phyloP scores from a whole-genome alignment of 2,329 filamentous ascomycete genomes.

The Hymenoscyphus albidus region DNA sequence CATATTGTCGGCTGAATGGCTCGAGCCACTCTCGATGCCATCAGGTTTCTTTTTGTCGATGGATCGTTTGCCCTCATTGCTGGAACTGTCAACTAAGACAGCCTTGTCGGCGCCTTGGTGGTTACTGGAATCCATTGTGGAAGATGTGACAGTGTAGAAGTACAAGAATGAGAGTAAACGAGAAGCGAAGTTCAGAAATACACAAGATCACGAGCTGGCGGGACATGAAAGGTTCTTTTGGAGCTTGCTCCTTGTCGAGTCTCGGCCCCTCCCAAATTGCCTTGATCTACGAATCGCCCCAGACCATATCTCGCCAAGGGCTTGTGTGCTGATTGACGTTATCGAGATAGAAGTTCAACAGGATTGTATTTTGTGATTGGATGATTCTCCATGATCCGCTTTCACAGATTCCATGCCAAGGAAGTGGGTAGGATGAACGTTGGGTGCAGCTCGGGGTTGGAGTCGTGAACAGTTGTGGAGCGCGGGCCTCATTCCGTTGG shows the following conservation, averaged over 20 bases:
- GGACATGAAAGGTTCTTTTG: background rate
- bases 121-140: background rate
- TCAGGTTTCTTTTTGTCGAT: background rate
- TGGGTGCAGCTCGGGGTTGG: background rate
- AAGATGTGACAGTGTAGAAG: background rate
- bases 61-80: background rate
- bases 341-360: background rate
- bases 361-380: background rate
- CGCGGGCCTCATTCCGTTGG: background rate
- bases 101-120: background rate
- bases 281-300: background rate
- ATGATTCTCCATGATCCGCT: background rate
- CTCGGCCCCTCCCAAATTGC: background rate
- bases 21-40: background rate
- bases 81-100: background rate
- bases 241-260: background rate
- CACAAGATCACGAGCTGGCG: background rate
- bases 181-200: background rate
- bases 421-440: background rate
- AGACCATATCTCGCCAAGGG: constrained; percentile 1
- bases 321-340: constrained; percentile 1
- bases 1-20: constrained; percentile 52
- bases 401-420: background rate
- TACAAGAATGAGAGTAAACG: background rate
- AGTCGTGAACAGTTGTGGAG: background rate